Evolutionary conservation across 2,329 filamentous ascomycete genomes (phyloP), one percentile per base, ranked within the genome.

Genomic region (Arthrobotrys pseudoclavata): DNA sequence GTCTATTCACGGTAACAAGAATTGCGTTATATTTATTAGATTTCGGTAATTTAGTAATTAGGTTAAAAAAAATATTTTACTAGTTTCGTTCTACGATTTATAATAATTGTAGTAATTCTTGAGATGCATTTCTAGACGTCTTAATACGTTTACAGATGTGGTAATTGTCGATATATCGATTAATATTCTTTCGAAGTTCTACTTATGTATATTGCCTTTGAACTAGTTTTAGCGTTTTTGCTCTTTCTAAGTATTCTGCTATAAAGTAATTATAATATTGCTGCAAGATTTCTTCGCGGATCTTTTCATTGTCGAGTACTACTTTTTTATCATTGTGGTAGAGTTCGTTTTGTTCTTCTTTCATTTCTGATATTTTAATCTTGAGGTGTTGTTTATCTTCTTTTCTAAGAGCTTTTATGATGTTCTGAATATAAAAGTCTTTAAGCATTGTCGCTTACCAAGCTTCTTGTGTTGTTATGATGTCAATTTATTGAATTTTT

Each of bases 321-420:
- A n/a, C n/a, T n/a, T n/a, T n/a, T n/a, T n/a, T n/a, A n/a, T n/a
- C n/a, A n/a, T n/a, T n/a, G n/a, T n/a, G n/a, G n/a, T n/a, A n/a
- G n/a, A n/a, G n/a, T n/a, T n/a, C n/a, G n/a, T n/a, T n/a, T n/a
- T n/a, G n/a, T n/a, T n/a, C n/a, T n/a, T n/a, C n/a, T n/a, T n/a
- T n/a, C n/a, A n/a, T n/a, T n/a, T n/a, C n/a, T n/a, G n/a, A n/a
- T n/a, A n/a, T n/a, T n/a, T n/a, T n/a, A n/a, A n/a, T n/a, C n/a
- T n/a, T n/a, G n/a, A n/a, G 47, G n/a, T 50, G n/a, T 50, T 13
- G n/a, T 50, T 20, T 50, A 5, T 20, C 47, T 20, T 24, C n/a
- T 24, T 20, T 20, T 50, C n/a, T 20, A 20, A 50, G n/a, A 24
- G n/a, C n/a, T 50, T 50, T 50, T 50, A 50, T 20, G n/a, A 50